These are phyloP conservation scores for Exophiala viscosa DNA, from an alignment of 2,329 filamentous ascomycete species.

Conservation along the genomic window DNA sequence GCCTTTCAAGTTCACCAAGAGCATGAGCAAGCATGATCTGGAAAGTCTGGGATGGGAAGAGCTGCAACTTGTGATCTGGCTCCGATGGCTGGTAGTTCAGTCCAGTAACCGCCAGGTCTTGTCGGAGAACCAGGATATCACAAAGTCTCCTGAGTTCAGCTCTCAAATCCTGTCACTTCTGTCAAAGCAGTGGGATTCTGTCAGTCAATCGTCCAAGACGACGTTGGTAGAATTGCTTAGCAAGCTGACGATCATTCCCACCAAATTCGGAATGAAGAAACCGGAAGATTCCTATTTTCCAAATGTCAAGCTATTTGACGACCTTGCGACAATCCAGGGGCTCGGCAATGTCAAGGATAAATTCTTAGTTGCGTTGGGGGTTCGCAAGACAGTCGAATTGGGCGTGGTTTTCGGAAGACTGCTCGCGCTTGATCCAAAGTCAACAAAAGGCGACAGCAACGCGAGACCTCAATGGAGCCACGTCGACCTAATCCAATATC, in stretches of 20 bases:
- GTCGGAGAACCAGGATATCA: slow-evolving; percentile 64
- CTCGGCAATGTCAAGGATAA: slow-evolving; percentile 85
- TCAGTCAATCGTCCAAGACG: slow-evolving; percentile 63
- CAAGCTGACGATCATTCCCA: slow-evolving; percentile 74
- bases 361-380: slow-evolving; percentile 75
- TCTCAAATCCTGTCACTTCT: slow-evolving; percentile 71
- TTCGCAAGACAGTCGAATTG: slow-evolving; percentile 91
- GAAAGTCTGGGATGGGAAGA: slow-evolving; percentile 82
- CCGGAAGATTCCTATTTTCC: slow-evolving; percentile 87
- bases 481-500: slow-evolving; percentile 88
- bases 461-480: slow-evolving; percentile 70
- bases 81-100: slow-evolving; percentile 72
- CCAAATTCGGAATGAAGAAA: slow-evolving; percentile 81
- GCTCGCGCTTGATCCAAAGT: slow-evolving; percentile 53
- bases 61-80: slow-evolving; percentile 79
- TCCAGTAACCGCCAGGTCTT: slow-evolving; percentile 55
- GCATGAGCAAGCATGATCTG: slow-evolving; percentile 63
- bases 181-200: slow-evolving; percentile 86
- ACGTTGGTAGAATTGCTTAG: slow-evolving; percentile 63
- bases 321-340: slow-evolving; percentile 75
- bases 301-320: slow-evolving; percentile 90
- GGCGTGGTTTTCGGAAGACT: slow-evolving; percentile 89
- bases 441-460: slow-evolving; percentile 32
- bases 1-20: slow-evolving; percentile 76
- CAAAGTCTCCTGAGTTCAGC: slow-evolving; percentile 68